phyloP scores from a whole-genome alignment of 2,329 filamentous ascomycete genomes.

The Sporothrix humicola region DNA sequence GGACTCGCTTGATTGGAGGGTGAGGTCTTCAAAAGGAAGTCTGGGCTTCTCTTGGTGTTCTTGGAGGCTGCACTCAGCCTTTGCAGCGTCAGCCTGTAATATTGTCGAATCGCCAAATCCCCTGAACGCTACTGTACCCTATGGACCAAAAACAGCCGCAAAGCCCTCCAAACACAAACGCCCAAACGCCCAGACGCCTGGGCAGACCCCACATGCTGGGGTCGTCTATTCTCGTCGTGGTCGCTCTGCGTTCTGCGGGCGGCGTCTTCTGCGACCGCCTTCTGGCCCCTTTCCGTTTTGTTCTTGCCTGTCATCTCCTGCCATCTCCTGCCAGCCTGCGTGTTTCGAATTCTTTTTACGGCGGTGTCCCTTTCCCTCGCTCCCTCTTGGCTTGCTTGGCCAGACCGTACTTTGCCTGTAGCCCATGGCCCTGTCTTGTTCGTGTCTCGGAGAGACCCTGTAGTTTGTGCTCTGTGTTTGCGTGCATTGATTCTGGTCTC shows the following conservation, averaged over 20 bases:
- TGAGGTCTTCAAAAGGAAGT: too few relatives aligned
- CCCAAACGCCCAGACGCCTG: slow-evolving; percentile 4
- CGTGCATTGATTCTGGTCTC: background rate
- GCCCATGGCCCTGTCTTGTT: background rate
- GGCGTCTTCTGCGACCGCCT: background rate
- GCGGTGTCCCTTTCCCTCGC: background rate
- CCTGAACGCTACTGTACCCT: background rate
- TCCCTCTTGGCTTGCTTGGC: slow-evolving; percentile 19
- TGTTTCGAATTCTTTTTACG: slow-evolving; percentile 23
- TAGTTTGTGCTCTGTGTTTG: background rate
- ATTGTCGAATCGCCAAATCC: background rate
- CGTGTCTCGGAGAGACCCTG: slow-evolving; percentile 9
- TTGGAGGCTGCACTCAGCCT: background rate
- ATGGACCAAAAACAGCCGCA: background rate
- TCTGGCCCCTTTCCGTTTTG: background rate
- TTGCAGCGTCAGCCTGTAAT: background rate
- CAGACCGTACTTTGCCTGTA: background rate
- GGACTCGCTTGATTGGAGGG: background rate
- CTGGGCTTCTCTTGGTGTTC: background rate
- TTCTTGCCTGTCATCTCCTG: background rate
- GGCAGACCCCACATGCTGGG: background rate
- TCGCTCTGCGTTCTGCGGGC: slow-evolving; percentile 14
- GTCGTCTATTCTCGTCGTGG: background rate
- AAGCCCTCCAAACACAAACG: background rate
- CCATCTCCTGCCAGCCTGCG: background rate